Evolutionary conservation across 495 filamentous ascomycete genomes (phyloP), one percentile per base, ranked within the genome.

Genomic region (Penicillium dipodomyicola): DNA sequence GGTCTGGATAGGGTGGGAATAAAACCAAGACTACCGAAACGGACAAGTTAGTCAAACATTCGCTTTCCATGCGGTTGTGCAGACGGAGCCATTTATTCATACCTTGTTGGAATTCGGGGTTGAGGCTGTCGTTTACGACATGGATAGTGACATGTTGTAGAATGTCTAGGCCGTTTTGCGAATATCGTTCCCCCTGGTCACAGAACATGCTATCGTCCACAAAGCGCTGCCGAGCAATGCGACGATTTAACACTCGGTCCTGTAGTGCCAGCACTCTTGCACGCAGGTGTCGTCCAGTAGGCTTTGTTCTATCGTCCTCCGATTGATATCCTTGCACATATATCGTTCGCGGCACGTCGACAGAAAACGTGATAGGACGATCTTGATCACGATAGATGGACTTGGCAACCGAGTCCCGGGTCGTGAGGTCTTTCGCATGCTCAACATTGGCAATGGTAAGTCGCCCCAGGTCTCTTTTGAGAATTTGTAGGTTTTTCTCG

Each of bases 301-400:
- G 3, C 2, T 7, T 3, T 23, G 43, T 25, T 27, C 43, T 25
- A 8, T 22, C 19, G 10, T 45, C 20, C 19, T 45, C 19, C 5
- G 17, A 22, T 25, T 45, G 43, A 23, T 45, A 45, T 15, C 22
- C 43, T 45, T 45, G 43, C 12, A 45, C 43, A 15, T 45, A 45
- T 11, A 45, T 45, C 12, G 43, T 45, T 25, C 43, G 43, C 14
- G 43, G 43, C 0, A 45, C 15, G 15, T 45, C 43, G 0, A 45
- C 20, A 7, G 43, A 45, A 45, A 27, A 15, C 2, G 43, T 45
- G 20, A 45, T 15, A 3, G 43, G 43, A 7, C 27, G 33, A n/a
- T 7, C 43, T 14, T 45, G 14, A 12, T 3, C 11, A 15, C 0
- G 5, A 12, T 23, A 23, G 11, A 23, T 5, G 4, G 43, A 23